Conservation (phyloP, 2,329 filamentous ascomycete species). For the Macrophomina pseudophaseolina region DNA sequence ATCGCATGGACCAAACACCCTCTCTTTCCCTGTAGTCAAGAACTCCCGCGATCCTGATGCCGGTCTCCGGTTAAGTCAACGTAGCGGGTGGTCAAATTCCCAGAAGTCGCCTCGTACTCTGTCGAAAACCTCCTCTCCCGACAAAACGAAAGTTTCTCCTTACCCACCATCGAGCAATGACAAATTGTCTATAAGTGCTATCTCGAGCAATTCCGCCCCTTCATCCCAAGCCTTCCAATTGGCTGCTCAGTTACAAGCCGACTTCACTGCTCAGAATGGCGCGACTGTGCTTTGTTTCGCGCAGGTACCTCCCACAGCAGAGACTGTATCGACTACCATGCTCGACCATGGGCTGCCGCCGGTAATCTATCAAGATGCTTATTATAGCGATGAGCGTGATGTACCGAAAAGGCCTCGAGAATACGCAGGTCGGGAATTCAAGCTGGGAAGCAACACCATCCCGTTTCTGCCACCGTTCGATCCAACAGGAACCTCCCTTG, state of each 20-base stretch:
- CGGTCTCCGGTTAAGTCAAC: constrained; percentile 68
- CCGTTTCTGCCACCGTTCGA: constrained; percentile 84
- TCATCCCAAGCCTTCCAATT: constrained; percentile 33
- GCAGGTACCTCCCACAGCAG: constrained; percentile 47
- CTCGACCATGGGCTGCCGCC: constrained; percentile 64
- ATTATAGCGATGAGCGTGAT: constrained; percentile 83
- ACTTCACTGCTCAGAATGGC: constrained; percentile 31
- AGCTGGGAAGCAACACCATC: constrained; percentile 73
- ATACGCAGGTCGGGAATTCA: constrained; percentile 88
- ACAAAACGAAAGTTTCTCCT: constrained; percentile 21
- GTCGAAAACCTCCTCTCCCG: neutral
- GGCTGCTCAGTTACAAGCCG: constrained; percentile 29
- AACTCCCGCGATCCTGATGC: constrained; percentile 71
- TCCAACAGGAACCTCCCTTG: constrained; percentile 60
- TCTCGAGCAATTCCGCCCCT: constrained; percentile 30
- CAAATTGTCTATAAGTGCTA: constrained; percentile 32
- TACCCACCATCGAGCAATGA: constrained; percentile 41
- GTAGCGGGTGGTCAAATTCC: constrained; percentile 57
- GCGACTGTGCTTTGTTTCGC: constrained; percentile 42
- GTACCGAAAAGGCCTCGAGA: constrained; percentile 77
- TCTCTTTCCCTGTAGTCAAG: constrained; percentile 78
- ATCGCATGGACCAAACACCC: constrained; percentile 47
- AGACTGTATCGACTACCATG: constrained; percentile 62
- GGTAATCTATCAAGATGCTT: constrained; percentile 82
- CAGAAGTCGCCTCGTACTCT: constrained; percentile 34